Conservation (phyloP, 2,329 filamentous ascomycete species). For the Colletotrichum tropicicola region DNA sequence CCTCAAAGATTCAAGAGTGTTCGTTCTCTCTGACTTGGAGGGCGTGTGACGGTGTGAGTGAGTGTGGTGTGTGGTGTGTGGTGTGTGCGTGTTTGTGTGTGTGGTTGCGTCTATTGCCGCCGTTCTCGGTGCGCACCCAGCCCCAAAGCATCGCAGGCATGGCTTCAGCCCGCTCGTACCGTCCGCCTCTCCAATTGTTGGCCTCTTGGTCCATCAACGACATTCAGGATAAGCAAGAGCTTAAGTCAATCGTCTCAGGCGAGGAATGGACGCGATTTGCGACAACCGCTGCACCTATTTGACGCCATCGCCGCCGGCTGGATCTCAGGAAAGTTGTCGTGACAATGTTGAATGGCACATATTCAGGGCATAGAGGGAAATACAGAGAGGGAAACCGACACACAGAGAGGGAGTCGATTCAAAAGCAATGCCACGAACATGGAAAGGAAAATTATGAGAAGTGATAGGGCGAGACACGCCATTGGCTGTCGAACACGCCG, state of each 20-base stretch:
- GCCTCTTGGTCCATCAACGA: constrained; percentile 13
- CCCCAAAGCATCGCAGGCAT: constrained; percentile 1
- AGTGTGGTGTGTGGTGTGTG: neutral
- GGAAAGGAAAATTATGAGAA: constrained; percentile 25
- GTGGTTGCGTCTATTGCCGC: neutral
- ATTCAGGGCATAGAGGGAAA: neutral
- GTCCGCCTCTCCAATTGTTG: neutral
- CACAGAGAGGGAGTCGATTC: constrained; percentile 7
- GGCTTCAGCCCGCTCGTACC: constrained; percentile 16
- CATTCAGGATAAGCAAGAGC: constrained; percentile 24
- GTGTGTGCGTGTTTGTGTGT: neutral
- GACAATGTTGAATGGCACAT: neutral
- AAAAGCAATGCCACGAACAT: constrained; percentile 26
- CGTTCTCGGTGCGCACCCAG: neutral
- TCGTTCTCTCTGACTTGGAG: constrained; percentile 12
- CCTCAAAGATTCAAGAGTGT: constrained; percentile 1
- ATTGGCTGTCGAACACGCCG: constrained; percentile 23
- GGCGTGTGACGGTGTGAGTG: neutral
- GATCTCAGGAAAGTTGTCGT: constrained; percentile 5
- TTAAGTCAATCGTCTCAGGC: constrained; percentile 23
- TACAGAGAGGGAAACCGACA: neutral
- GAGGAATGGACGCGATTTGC: constrained; percentile 21
- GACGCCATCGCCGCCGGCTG: constrained; percentile 23
- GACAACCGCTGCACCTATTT: constrained; percentile 22
- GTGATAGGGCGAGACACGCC: constrained; percentile 28